A percentile compares a stretch with the other conserved stretches of the same genome.
These are phyloP conservation scores for Hypocreales sp. DNA, from an alignment of 2,329 filamentous ascomycete genomes.

Conservation along the genomic window DNA sequence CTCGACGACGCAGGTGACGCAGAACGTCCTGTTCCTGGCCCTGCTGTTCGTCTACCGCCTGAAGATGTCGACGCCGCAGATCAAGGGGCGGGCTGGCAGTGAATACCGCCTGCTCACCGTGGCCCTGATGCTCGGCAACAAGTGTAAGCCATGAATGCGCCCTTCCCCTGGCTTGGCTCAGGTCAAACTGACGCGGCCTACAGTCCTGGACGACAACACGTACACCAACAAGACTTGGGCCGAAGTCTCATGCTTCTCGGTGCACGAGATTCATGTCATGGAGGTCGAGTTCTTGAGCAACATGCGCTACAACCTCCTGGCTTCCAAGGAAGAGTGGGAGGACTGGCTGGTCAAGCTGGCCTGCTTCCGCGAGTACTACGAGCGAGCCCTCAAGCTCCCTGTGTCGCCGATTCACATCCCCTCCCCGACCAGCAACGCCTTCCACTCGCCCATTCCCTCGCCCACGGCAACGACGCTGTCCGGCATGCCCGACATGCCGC, in stretches of 20 bases:
- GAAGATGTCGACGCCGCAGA: constrained; percentile 76
- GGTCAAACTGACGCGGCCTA: constrained; percentile 7
- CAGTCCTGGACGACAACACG: constrained; percentile 91
- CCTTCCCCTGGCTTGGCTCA: not conserved
- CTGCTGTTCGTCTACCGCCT: constrained; percentile 85
- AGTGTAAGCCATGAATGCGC: constrained; percentile 46
- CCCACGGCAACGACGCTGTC: constrained; percentile 23
- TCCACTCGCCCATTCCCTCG: constrained; percentile 31
- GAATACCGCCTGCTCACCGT: constrained; percentile 89
- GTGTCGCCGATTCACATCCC: constrained; percentile 24
- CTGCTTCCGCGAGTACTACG: constrained; percentile 72
- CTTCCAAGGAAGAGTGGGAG: constrained; percentile 74
- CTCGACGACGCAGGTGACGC: constrained; percentile 87
- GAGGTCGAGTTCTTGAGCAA: constrained; percentile 99
- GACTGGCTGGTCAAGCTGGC: constrained; percentile 73
- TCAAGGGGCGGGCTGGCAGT: constrained; percentile 83
- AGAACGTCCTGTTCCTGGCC: constrained; percentile 84
- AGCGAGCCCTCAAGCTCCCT: constrained; percentile 41
- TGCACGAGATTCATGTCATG: constrained; percentile 96
- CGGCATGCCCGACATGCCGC: constrained; percentile 14
- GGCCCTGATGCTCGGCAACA: constrained; percentile 94
- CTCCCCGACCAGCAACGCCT: constrained; percentile 22
- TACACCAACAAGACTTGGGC: constrained; percentile 99
- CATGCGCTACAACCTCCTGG: constrained; percentile 86
- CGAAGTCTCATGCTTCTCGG: constrained; percentile 86